Conservation (phyloP, 371 early-diverging fungal genomes). For the Mortierella sp. region DNA sequence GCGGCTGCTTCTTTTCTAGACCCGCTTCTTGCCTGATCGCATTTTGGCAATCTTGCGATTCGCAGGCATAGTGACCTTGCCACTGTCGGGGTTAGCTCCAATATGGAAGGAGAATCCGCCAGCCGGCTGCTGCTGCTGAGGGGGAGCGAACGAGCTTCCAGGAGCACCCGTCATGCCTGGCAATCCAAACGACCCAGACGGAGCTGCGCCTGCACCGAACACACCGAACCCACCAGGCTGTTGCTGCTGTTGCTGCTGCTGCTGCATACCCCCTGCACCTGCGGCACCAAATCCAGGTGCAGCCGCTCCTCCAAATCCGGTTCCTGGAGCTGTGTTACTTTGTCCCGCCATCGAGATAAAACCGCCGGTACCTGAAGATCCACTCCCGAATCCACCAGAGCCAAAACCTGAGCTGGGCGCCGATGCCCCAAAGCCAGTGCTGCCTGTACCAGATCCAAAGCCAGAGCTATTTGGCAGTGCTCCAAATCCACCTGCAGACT, state of each 20-base stretch:
- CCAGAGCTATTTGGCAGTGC: too few relatives aligned
- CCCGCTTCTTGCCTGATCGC: constrained; percentile 26
- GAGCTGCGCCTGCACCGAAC: constrained; percentile 15
- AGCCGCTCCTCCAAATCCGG: too few relatives aligned
- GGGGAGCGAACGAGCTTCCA: constrained; percentile 18
- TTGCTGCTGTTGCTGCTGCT: constrained; percentile 10
- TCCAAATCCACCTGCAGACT: too few relatives aligned
- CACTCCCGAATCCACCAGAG: constrained; percentile 13
- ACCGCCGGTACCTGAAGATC: too few relatives aligned
- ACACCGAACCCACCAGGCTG: constrained; percentile 21
- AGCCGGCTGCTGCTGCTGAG: constrained; percentile 6
- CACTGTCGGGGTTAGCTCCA: constrained; percentile 18
- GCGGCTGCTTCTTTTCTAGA: too few relatives aligned
- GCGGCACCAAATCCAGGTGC: constrained; percentile 14
- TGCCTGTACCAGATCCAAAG: background rate
- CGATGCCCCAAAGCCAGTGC: constrained; percentile 10
- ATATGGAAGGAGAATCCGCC: constrained; percentile 37
- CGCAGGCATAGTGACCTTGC: constrained; percentile 2
- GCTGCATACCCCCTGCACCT: constrained; percentile 1
- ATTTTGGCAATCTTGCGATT: constrained; percentile 44
- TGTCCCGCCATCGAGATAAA: too few relatives aligned
- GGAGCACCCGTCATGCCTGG: constrained; percentile 20
- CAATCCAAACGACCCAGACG: constrained; percentile 26
- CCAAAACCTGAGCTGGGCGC: background rate
- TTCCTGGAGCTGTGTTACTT: too few relatives aligned